A percentile compares a stretch with the other conserved stretches of the same genome.
Conservation (phyloP, 805 yeast genomes). For the Brettanomyces nanus region DNA sequence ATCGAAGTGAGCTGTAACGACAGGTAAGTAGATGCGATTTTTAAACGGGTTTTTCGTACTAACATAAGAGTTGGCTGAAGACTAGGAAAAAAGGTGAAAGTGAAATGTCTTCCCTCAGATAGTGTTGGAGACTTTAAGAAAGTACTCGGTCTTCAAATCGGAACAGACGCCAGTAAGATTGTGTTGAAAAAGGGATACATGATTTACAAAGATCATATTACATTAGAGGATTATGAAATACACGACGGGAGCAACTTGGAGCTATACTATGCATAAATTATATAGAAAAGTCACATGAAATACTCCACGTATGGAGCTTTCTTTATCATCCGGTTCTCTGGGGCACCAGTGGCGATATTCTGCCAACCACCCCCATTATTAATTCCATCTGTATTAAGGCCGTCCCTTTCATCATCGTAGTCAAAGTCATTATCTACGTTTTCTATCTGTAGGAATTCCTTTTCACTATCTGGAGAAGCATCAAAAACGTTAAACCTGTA, state of each 20-base stretch:
- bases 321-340: constrained; percentile 17
- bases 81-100: constrained; percentile 79
- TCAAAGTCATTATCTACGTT: constrained; percentile 11
- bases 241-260: constrained; percentile 86
- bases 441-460: constrained; percentile 37
- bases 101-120: constrained; percentile 81
- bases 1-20: constrained; percentile 70
- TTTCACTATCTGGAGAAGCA: constrained; percentile 90
- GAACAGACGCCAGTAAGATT: constrained; percentile 57
- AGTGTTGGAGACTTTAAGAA: constrained; percentile 86
- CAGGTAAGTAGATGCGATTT: constrained; percentile 31
- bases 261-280: constrained; percentile 53
- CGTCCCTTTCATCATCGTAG: constrained; percentile 20
- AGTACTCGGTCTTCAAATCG: constrained; percentile 74
- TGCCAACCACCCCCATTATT: constrained; percentile 7
- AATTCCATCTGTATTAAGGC: constrained; percentile 10
- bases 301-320: constrained; percentile 35
- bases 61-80: constrained; percentile 28
- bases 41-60: constrained; percentile 5
- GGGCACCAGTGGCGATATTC: constrained; percentile 5
- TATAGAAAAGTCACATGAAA: constrained; percentile 30
- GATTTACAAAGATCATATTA: constrained; percentile 80
- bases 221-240: constrained; percentile 89
- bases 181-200: constrained; percentile 81
- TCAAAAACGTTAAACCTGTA: constrained; percentile 83